Percentiles rank a stretch among this genome's conserved stretches.
phyloP scores from a whole-genome alignment of 257 asterid genomes.

The Solanum bulbocastanum region DNA sequence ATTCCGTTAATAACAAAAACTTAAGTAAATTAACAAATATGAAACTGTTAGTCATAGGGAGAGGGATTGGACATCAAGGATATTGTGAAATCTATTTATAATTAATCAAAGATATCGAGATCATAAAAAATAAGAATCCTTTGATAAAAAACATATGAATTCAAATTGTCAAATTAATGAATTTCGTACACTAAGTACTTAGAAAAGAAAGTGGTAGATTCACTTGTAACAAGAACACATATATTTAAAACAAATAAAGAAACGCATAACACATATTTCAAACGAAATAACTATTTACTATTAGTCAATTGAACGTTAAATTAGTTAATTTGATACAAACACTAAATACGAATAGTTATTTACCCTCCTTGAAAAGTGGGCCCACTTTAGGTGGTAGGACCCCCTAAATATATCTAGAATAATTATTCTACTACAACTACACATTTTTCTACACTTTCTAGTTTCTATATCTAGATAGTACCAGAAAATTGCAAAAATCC shows the following conservation, averaged over 20 bases:
- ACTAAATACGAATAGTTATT: not conserved
- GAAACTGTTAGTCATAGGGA: not conserved
- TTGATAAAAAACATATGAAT: accelerated
- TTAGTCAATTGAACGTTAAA: not conserved
- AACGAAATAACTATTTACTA: not conserved
- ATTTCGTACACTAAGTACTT: not conserved
- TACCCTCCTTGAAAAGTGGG: not conserved
- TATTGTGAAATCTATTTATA: not conserved
- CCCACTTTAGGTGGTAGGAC: not conserved
- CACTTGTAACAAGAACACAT: not conserved
- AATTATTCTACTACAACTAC: not conserved
- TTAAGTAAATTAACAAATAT: not conserved
- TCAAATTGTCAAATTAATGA: not conserved
- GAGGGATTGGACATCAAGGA: not conserved
- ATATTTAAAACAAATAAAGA: not conserved
- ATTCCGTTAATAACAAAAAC: not conserved
- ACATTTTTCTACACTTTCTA: not conserved
- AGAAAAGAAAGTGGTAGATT: not conserved
- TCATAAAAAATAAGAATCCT: not conserved
- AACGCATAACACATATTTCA: not conserved
- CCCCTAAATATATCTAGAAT: not conserved
- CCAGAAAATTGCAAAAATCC: not conserved
- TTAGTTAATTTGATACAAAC: not conserved
- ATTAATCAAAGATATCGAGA: not conserved
- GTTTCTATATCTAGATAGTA: not conserved